Base-by-base conservation (phyloP, 495 filamentous ascomycete genomes). In the Lophiotrema nucula region DNA sequence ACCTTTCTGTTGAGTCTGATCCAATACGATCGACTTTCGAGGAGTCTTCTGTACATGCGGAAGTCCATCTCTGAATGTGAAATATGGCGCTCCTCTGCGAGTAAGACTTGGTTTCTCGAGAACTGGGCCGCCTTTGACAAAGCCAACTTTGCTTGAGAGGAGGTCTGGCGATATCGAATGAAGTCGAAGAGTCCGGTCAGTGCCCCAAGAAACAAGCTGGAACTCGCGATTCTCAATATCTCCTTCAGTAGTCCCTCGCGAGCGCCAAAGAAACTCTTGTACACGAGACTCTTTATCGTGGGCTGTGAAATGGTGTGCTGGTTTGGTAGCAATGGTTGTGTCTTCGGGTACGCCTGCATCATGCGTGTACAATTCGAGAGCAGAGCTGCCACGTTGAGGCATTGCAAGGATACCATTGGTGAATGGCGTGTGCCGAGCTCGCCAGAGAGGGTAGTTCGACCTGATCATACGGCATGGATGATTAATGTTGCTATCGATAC, bases 211-310 rank as follows among this genome's bases (percentile, higher is more conserved):
- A 4, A 97, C 88, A 19, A 97, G 73, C 70, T 97, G 92, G 58
- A 96, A 96, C 38, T 96, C 92, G 47, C 92, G 82, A 56, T 92
- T 77, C 56, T 97, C 92, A n/a, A 85, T 71, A n/a, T 78, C 80
- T 50, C 90, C 82, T 4, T 83, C 77, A n/a, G 84, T 77, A 4
- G 70, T 73, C 15, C 92, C 92, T 49, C 92, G 84, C 27, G 81
- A 82, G 66, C 92, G 79, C 92, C 92, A 97, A 8, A 97, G 74
- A 55, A 97, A 96, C 53, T 97, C 92, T 63, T 96, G 96, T 22
- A 92, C 53, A 19, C 45, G 53, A 8, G 53, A 88, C 62, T 90
- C 88, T 53, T 88, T 84, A 43, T 83, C 83, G 67, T 97, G 92
- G 4, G 89, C 89, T 13, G 83, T 79, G 53, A 96, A 97, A 44